These are phyloP conservation scores for Solanum virginianum DNA, from an alignment of 257 asterid genomes.

Conservation along the genomic window DNA sequence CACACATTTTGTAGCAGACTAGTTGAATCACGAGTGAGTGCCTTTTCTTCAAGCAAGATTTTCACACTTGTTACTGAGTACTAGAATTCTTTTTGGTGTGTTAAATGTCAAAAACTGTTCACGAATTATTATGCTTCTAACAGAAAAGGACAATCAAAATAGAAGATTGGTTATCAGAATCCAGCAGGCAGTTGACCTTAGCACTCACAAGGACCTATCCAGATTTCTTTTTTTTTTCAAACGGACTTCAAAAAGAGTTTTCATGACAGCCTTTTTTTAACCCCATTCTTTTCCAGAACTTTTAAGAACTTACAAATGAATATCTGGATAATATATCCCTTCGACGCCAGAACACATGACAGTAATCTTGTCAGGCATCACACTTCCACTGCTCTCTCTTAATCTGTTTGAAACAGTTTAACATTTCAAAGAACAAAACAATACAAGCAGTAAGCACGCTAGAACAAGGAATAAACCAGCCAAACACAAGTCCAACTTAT, in stretches of 20 bases:
- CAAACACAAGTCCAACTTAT: background rate
- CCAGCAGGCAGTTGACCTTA: background rate
- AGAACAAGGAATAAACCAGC: background rate
- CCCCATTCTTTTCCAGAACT: background rate
- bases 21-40: background rate
- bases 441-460: background rate
- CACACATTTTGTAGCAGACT: background rate
- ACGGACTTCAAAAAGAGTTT: background rate
- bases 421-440: background rate
- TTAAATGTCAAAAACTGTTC: background rate
- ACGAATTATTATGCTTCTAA: background rate
- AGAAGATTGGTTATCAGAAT: background rate
- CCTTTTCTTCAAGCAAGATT: background rate
- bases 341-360: constrained; percentile 77
- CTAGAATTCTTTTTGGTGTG: background rate
- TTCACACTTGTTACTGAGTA: background rate
- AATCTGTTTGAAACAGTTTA: constrained; percentile 22
- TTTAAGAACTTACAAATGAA: constrained; percentile 60
- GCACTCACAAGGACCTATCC: background rate
- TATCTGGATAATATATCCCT: constrained; percentile 61
- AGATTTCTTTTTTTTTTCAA: background rate
- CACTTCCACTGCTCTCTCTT: constrained; percentile 27
- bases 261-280: background rate
- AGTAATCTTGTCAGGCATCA: constrained; percentile 40
- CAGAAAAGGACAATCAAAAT: background rate